Evolutionary conservation across 805 yeast genomes (phyloP), one percentile per base, ranked within the genome.

Genomic region (Candida xyloterini): DNA sequence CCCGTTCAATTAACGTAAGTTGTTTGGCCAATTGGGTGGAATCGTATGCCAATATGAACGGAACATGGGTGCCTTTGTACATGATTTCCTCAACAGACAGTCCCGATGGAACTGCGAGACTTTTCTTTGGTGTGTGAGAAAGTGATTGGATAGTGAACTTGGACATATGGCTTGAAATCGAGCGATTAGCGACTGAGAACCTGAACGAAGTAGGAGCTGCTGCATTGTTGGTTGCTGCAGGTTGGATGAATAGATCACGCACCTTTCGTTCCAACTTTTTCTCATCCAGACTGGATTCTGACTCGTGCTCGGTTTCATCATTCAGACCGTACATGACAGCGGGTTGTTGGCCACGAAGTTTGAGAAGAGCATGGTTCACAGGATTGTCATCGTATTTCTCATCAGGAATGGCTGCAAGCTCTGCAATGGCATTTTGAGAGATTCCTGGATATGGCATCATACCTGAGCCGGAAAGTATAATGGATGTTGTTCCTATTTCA

Each of bases 371-470:
- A 33, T 79, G 77, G 36, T 71, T 73, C 10, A 89, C 67, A 0
- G 95, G 96, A 60, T 87, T 85, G 13, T 73, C 77, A 21, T 71
- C 76, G 29, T 74, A 66, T 0, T 80, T 71, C 33, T 83, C 89
- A 58, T 91, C 96, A 0, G 96, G 91, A 35, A 90, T 78, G 5
- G 84, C 84, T 1, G 95, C 95, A 33, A 89, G 70, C 53, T 81
- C 87, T 29, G 83, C 84, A 32, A 84, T 79, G 2, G 79, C 82
- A 4, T 72, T 74, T n/a, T 69, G 62, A 22, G 75, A 66, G 35
- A 73, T 65, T 10, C 79, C 79, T 13, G 73, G 73, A 42, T 65
- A 69, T 15, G 73, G 65, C 40, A 67, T 52, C 20, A 64, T 47
- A 24, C 57, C 51, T 9, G 68, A 62, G 6, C 55, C 53, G 3